These are phyloP conservation scores for Gracilaria gracilis DNA, from an alignment of 23 red algal genomes.

Conservation along the genomic window DNA sequence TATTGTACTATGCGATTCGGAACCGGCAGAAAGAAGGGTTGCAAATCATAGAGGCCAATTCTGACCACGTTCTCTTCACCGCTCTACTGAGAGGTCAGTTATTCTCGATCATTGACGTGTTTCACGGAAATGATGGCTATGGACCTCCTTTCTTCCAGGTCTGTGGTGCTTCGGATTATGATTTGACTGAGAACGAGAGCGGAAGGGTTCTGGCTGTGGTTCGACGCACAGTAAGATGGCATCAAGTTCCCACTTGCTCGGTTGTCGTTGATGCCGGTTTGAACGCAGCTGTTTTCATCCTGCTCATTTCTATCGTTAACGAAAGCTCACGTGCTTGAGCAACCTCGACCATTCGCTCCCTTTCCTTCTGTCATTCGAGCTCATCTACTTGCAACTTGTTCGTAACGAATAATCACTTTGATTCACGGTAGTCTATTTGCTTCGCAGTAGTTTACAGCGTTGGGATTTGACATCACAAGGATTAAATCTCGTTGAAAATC, in stretches of 20 bases:
- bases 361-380: neutral
- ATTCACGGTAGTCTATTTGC: too few relatives aligned
- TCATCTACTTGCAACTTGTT: neutral
- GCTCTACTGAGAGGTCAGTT: conserved; percentile 5
- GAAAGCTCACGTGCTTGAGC: neutral
- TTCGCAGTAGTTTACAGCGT: too few relatives aligned
- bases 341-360: neutral
- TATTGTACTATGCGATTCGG: neutral
- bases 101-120: conserved; percentile 4
- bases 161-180: neutral
- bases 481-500: too few relatives aligned
- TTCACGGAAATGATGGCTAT: neutral
- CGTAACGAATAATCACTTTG: too few relatives aligned
- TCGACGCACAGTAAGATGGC: neutral
- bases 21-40: neutral
- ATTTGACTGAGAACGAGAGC: neutral
- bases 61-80: conserved; percentile 4
- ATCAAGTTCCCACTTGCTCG: neutral
- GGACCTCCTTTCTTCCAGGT: neutral
- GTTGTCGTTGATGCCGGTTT: neutral
- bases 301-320: conserved; percentile 16
- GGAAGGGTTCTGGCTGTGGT: neutral
- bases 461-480: too few relatives aligned
- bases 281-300: conserved; percentile 10
- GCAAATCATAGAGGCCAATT: neutral